A percentile compares a stretch with the other conserved stretches of the same genome.
Conservation (phyloP, 495 filamentous ascomycete species). For the Aspergillus incahuasiensis region DNA sequence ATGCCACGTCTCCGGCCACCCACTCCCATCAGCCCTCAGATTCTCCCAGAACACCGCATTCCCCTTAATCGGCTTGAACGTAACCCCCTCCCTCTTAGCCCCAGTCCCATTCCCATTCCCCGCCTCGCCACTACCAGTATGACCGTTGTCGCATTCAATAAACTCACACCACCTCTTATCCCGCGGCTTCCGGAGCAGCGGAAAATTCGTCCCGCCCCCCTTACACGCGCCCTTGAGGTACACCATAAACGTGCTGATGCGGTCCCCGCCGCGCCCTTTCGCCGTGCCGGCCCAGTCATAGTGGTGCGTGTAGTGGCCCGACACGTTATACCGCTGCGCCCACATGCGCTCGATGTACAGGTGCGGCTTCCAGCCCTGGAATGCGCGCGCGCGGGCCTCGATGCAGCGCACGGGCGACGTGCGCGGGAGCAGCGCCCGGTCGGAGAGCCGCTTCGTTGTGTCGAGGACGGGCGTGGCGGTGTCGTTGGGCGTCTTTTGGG, state of each 20-base stretch:
- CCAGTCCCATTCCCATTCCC: too few relatives aligned
- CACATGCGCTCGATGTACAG: slow-evolving; percentile 59
- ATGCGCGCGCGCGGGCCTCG: slow-evolving; percentile 60
- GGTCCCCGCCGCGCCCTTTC: slow-evolving; percentile 34
- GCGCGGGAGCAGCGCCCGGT: slow-evolving; percentile 54
- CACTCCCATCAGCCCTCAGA: slow-evolving; percentile 54
- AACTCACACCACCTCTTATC: slow-evolving; percentile 53
- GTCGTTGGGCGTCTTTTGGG: slow-evolving; percentile 28
- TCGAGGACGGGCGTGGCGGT: slow-evolving; percentile 37
- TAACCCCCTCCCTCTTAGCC: slow-evolving; percentile 47
- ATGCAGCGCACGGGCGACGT: slow-evolving; percentile 62
- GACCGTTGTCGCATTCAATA: slow-evolving; percentile 52
- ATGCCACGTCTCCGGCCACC: slow-evolving; percentile 64
- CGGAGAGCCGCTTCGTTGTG: slow-evolving; percentile 48
- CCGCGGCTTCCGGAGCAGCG: slow-evolving; percentile 39
- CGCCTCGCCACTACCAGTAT: too few relatives aligned
- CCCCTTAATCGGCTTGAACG: slow-evolving; percentile 61
- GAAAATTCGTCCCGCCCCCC: slow-evolving; percentile 62
- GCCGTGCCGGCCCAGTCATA: slow-evolving; percentile 52
- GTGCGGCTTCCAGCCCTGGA: slow-evolving; percentile 62
- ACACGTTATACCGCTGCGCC: slow-evolving; percentile 54
- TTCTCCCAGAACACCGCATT: slow-evolving; percentile 79
- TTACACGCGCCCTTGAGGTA: slow-evolving; percentile 54
- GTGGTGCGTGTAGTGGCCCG: slow-evolving; percentile 56
- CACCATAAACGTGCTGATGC: slow-evolving; percentile 58